Base-by-base conservation (phyloP, 2,329 filamentous ascomycete genomes). In the Fusarium buxicola region DNA sequence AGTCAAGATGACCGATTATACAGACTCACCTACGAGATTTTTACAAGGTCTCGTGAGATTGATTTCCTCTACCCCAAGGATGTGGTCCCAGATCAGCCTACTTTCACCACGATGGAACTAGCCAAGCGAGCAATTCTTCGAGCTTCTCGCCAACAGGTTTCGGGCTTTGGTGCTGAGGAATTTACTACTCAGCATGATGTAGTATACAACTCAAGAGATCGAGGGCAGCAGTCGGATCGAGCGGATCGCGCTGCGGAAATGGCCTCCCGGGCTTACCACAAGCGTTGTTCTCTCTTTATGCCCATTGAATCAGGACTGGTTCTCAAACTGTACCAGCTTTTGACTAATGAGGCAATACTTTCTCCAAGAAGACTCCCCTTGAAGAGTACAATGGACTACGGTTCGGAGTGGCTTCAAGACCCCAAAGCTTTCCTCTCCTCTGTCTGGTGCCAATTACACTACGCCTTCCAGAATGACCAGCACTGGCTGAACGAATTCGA, bases 1-100 rank as follows among this genome's bases (percentile, higher is more conserved):
- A 69, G 80, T 0, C 84, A 87, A 49, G 77, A 86, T 50, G 74
- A 75, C 1, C 65, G 68, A 0, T 83, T 84, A 36, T 72, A 72
- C 32, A 58, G 30, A 12, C 36, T n/a, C 3, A 41, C 16, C 2
- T 15, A 24, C 0, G 47, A 51, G 2, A 48, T 44, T 24, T 25
- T 57, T 0, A 21, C 21, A 2, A 24, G 18, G 10, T 55, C 31
- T 9, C 12, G 8, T 0, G 50, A 60, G 7, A 18, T 70, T 2
- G 27, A 32, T 2, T 69, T 69, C 3, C 40, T 70, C 9, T 66
- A 61, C 15, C 32, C 52, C 0, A 35, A 58, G 4, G 5, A 30
- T 5, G 13, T 41, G 4, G 13, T 47, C 0, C 39, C n/a, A 1
- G 2, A 0, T 1, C 9, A 18, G 0, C 47, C 34, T 2, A 8